Evolutionary conservation across 2,329 filamentous ascomycete species (phyloP).

Genomic region (Aspergillus sp.): DNA sequence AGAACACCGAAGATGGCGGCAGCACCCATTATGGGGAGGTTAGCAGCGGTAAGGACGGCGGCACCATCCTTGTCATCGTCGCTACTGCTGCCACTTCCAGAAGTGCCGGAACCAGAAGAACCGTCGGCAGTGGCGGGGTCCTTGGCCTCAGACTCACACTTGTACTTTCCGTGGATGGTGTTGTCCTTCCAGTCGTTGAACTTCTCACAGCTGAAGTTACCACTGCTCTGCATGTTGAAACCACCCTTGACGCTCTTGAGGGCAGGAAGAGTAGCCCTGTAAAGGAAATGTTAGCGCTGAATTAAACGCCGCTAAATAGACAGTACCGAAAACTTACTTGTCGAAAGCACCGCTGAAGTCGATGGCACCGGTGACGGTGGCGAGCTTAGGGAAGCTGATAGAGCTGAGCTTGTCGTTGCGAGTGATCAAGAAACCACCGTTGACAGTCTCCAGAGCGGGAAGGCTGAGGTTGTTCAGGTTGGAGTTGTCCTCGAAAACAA

Average conservation of each 20-base stretch:
- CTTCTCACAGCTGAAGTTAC: slow-evolving; percentile 58
- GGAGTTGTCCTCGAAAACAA: slow-evolving; percentile 59
- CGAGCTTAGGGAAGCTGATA: slow-evolving; percentile 68
- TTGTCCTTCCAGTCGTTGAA: slow-evolving; percentile 51
- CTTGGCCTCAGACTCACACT: slow-evolving; percentile 39
- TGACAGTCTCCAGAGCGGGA: slow-evolving; percentile 65
- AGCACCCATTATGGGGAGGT: slow-evolving; percentile 40
- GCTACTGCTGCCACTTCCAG: slow-evolving; percentile 16
- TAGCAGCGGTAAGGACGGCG: slow-evolving; percentile 35
- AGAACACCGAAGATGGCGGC: slow-evolving; percentile 47
- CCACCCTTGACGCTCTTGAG: slow-evolving; percentile 69
- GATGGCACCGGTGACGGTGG: slow-evolving; percentile 74
- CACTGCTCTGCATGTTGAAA: slow-evolving; percentile 68
- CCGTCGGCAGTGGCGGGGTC: slow-evolving; percentile 39
- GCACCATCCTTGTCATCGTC: slow-evolving; percentile 34
- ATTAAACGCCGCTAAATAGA: background rate
- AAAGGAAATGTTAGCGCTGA: slow-evolving; percentile 26
- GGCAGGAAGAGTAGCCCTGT: slow-evolving; percentile 68
- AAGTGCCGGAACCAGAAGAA: slow-evolving; percentile 30
- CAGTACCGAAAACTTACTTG: slow-evolving; percentile 58
- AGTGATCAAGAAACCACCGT: slow-evolving; percentile 78
- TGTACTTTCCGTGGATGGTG: slow-evolving; percentile 50
- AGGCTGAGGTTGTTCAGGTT: slow-evolving; percentile 72
- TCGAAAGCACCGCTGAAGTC: slow-evolving; percentile 83
- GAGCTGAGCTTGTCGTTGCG: slow-evolving; percentile 77